Conservation (phyloP, 2,329 filamentous ascomycete genomes). For the Lasiodiplodia sp. region DNA sequence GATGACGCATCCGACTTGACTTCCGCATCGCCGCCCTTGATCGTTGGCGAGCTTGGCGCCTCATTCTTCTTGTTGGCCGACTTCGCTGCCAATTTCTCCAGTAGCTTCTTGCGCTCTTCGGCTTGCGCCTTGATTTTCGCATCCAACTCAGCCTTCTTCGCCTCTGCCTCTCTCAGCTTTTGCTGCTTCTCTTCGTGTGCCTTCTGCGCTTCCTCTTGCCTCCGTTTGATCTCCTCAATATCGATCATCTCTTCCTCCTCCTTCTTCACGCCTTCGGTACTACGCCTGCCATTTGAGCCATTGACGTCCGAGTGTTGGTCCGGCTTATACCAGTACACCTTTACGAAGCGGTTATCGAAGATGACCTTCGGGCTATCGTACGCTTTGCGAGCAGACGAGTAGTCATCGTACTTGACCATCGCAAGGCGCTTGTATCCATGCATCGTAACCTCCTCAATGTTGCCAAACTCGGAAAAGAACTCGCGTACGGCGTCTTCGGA, state of each 20-base stretch:
- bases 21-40: conserved; percentile 34
- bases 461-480: conserved; percentile 78
- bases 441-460: conserved; percentile 69
- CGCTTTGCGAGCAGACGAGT: conserved; percentile 71
- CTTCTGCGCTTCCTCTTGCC: conserved; percentile 76
- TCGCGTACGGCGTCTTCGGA: conserved; percentile 68
- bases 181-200: conserved; percentile 69
- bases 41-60: conserved; percentile 25
- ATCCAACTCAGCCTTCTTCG: conserved; percentile 69
- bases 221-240: conserved; percentile 71
- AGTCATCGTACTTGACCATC: conserved; percentile 72
- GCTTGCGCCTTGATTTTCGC: conserved; percentile 68
- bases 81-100: conserved; percentile 60
- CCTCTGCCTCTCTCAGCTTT: conserved; percentile 69
- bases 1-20: conserved; percentile 25
- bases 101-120: conserved; percentile 68
- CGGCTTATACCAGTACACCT: conserved; percentile 77
- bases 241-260: conserved; percentile 65
- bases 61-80: conserved; percentile 1
- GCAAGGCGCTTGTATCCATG: conserved; percentile 72
- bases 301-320: conserved; percentile 36
- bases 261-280: conserved; percentile 32
- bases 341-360: conserved; percentile 86
- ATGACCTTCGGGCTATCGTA: conserved; percentile 80
- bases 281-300: conserved; percentile 23